Base-by-base conservation (phyloP, 1,284 basidiomycete genomes). In the Neolentinus lepideus region DNA sequence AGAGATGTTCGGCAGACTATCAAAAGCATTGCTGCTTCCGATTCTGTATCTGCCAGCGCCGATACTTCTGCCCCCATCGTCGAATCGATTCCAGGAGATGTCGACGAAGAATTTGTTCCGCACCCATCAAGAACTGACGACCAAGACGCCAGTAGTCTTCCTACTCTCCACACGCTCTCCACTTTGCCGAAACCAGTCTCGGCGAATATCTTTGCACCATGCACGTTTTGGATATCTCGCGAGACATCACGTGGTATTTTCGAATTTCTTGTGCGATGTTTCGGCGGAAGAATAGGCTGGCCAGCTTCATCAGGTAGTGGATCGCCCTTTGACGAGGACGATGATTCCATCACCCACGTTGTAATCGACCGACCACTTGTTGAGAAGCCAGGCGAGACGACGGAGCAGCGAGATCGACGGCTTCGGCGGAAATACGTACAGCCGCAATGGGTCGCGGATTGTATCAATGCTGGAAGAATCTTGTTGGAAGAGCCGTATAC, bases 391-490 rank as follows among this genome's bases (percentile, higher is more conserved):
- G 70, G 76, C 52, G 83, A 84, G 66, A 77, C 80, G 2, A 68
- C 77, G 51, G 81, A 81, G 56, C 81, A 88, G 63, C 77, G 81
- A 60, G 81, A 86, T 63, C 77, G 79, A 51, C 77, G 84, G 27
- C 71, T 79, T 53, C 83, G 85, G 67, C 81, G 95, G 63, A 92
- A 92, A 63, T 93, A 91, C 71, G 81, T 99, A 9, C 97, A 99
- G 71, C 97, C 97, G 16, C 97, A 99, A 71, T 99, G 97, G 96
- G 83, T 98, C 26, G 91, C 95, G 33, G 97, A 99, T 71, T 97
- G 91, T 67, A 86, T 97, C 66, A 99, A 99, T 70, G 82, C 86
- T 22, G 84, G 86, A 19, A 92, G 82, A 68, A 79, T 98, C 56
- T 78, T 98, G 31, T 79, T 93, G 1, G 91, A 95, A 63, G 94